Conservation (phyloP, 441 rosid genomes). For the Flueggea neowawraea region DNA sequence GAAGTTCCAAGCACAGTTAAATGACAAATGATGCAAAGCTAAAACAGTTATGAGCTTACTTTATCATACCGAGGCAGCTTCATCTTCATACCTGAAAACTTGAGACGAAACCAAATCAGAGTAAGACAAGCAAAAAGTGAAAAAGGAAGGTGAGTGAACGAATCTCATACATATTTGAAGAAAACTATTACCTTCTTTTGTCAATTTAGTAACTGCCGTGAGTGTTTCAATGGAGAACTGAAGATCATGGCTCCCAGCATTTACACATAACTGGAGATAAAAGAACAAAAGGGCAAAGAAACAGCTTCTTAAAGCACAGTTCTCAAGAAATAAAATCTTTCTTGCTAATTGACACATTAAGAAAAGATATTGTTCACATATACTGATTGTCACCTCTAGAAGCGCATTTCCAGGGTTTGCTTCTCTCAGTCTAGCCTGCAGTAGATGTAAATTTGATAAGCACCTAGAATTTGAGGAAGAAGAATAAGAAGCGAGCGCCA, state of each 20-base stretch:
- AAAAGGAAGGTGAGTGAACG: conserved; percentile 1
- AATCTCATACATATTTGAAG: background rate
- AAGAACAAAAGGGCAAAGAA: conserved; percentile 3
- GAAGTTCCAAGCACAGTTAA: conserved; percentile 5
- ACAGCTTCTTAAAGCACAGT: background rate
- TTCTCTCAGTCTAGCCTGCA: conserved; percentile 78
- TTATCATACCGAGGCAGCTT: conserved; percentile 90
- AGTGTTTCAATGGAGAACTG: conserved; percentile 71
- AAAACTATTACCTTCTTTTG: conserved; percentile 58
- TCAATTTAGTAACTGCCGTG: conserved; percentile 48
- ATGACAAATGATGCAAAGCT: conserved; percentile 1
- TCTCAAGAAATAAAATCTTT: background rate
- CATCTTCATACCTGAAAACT: conserved; percentile 76
- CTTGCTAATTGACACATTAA: background rate
- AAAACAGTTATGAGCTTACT: conserved; percentile 33
- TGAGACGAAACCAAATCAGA: conserved; percentile 16
- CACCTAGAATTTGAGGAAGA: conserved; percentile 7
- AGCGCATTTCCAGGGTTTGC: conserved; percentile 76
- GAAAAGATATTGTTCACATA: background rate
- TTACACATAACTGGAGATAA: conserved; percentile 70
- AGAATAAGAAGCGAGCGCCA: conserved; percentile 7
- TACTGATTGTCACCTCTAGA: conserved; percentile 54
- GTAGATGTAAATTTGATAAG: conserved; percentile 11
- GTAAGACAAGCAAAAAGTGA: background rate
- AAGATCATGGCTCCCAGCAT: conserved; percentile 99